phyloP scores from a whole-genome alignment of 805 yeast species.

The Jamesozyma hellenica region DNA sequence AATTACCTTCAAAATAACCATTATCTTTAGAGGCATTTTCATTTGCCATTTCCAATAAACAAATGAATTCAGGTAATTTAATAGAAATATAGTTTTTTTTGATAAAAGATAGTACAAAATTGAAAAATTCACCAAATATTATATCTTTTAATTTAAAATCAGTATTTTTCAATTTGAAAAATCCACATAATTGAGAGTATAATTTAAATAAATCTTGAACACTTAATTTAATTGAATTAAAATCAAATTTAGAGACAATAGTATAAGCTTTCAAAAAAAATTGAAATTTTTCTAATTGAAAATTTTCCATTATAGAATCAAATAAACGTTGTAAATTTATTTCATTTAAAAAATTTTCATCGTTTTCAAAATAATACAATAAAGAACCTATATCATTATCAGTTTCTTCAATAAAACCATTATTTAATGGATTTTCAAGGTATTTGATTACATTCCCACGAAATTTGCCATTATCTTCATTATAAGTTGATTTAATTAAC shows the following conservation, averaged over 20 bases:
- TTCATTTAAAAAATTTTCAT: neutral
- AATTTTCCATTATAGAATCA: slow-evolving; percentile 6
- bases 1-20: slow-evolving; percentile 19
- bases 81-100: neutral
- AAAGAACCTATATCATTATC: neutral
- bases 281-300: slow-evolving; percentile 21
- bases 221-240: slow-evolving; percentile 2
- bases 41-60: slow-evolving; percentile 12
- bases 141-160: slow-evolving; percentile 26
- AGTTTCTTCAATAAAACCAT: neutral
- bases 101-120: slow-evolving; percentile 12
- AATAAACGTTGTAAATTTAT: slow-evolving; percentile 13
- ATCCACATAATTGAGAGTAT: slow-evolving; percentile 1
- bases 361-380: neutral
- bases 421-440: neutral
- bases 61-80: slow-evolving; percentile 9
- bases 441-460: slow-evolving; percentile 19
- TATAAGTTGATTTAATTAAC: neutral
- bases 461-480: slow-evolving; percentile 17
- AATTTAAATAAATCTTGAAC: slow-evolving; percentile 1
- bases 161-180: neutral
- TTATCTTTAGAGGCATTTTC: slow-evolving; percentile 17
- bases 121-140: slow-evolving; percentile 21
- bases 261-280: slow-evolving; percentile 20
- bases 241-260: neutral